Evolutionary conservation across 163 green algal species (phyloP).

Genomic region (Chloromonas sp.): DNA sequence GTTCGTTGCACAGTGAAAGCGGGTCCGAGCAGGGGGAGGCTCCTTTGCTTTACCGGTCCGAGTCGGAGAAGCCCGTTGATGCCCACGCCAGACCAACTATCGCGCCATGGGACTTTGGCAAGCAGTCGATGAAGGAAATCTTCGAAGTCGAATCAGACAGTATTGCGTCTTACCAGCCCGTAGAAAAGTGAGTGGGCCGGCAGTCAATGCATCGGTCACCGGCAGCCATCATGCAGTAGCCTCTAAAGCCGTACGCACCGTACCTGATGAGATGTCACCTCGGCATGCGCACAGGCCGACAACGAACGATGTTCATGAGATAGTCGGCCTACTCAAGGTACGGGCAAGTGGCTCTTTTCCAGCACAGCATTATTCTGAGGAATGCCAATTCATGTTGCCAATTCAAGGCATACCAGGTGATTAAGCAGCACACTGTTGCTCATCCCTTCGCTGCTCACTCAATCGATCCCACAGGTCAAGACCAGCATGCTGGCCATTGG

Average conservation of each 20-base stretch:
- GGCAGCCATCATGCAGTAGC: not conserved
- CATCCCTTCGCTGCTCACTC: not conserved
- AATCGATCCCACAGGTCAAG: slow-evolving; percentile 10
- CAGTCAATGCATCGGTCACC: not conserved
- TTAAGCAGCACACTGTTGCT: not conserved
- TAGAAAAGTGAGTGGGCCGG: too few relatives aligned
- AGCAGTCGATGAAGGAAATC: not conserved
- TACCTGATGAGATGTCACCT: not conserved
- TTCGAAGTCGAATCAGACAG: not conserved
- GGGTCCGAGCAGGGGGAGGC: too few relatives aligned
- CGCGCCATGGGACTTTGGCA: not conserved
- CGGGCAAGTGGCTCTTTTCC: not conserved
- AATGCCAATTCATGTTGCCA: not conserved
- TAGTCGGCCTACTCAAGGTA: not conserved
- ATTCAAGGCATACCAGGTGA: not conserved
- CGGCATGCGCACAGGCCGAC: not conserved
- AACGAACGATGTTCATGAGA: not conserved
- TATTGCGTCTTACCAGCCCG: too few relatives aligned
- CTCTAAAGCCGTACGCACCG: not conserved
- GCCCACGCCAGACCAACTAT: too few relatives aligned
- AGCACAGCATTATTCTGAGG: too few relatives aligned
- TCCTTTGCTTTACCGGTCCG: too few relatives aligned
- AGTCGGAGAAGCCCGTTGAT: too few relatives aligned
- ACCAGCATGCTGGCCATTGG: slow-evolving; percentile 27
- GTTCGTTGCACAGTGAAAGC: too few relatives aligned